These are phyloP conservation scores for Arxiozyma telluris DNA, from an alignment of 1,139 yeast genomes.

Conservation along the genomic window DNA sequence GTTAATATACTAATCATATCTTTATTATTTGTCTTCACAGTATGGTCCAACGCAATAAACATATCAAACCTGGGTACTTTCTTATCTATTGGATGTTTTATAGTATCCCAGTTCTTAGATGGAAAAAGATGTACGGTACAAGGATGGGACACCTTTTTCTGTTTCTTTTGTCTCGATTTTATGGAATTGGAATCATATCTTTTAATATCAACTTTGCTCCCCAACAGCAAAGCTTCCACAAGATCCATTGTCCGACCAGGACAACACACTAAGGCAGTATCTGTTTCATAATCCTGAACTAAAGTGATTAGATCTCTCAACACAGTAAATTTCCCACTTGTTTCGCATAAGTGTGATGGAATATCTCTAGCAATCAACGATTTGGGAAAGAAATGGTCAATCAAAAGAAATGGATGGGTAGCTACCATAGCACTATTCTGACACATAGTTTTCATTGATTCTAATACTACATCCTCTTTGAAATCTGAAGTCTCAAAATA, in stretches of 20 bases:
- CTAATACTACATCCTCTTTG: constrained; percentile 50
- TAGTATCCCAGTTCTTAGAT: constrained; percentile 33
- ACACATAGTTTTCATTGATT: constrained; percentile 64
- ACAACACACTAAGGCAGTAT: constrained; percentile 45
- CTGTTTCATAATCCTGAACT: constrained; percentile 34
- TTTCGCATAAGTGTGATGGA: constrained; percentile 63
- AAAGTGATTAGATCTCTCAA: constrained; percentile 47
- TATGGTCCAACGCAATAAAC: constrained; percentile 62
- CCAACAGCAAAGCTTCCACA: constrained; percentile 65
- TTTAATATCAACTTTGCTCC: constrained; percentile 55
- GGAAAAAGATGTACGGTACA: constrained; percentile 38
- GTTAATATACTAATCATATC: constrained; percentile 28
- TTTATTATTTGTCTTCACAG: constrained; percentile 41
- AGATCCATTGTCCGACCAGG: constrained; percentile 65
- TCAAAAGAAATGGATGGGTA: constrained; percentile 79
- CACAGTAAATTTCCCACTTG: constrained; percentile 79
- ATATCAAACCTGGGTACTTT: constrained; percentile 41
- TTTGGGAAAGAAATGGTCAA: constrained; percentile 81
- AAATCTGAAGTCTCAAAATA: constrained; percentile 60
- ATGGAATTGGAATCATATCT: constrained; percentile 56
- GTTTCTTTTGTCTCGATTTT: constrained; percentile 32
- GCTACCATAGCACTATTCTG: constrained; percentile 70
- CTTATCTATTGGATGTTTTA: constrained; percentile 21
- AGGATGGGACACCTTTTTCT: constrained; percentile 23
- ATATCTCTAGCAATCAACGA: constrained; percentile 68